These are phyloP conservation scores for Solanum pimpinellifolium DNA, from an alignment of 257 asterid species.

Conservation along the genomic window DNA sequence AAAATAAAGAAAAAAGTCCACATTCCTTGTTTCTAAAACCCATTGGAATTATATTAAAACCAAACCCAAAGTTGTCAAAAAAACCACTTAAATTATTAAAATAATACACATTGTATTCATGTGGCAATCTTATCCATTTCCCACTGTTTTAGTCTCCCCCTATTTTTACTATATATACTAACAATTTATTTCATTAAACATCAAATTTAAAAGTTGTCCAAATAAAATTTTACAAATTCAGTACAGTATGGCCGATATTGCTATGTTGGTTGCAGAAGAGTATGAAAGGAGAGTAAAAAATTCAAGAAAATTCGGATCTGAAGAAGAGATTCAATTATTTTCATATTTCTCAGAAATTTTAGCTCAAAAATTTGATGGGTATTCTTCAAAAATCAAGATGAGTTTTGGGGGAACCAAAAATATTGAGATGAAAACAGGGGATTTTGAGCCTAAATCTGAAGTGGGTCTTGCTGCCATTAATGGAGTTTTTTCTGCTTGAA, in stretches of 20 bases:
- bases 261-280: conserved; percentile 80
- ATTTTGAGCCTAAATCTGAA: conserved; percentile 25
- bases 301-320: conserved; percentile 33
- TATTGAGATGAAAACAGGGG: background rate
- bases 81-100: background rate
- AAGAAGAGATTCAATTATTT: conserved; percentile 32
- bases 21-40: background rate
- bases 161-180: background rate
- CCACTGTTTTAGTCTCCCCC: background rate
- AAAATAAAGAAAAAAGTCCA: background rate
- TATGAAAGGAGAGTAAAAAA: conserved; percentile 60
- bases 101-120: background rate
- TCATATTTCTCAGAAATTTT: conserved; percentile 29
- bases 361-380: conserved; percentile 11
- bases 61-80: background rate
- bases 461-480: conserved; percentile 42
- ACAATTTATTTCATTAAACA: background rate
- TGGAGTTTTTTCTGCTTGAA: conserved; percentile 56
- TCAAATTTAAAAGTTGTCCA: background rate
- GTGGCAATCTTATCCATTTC: conserved; percentile 39
- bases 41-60: background rate
- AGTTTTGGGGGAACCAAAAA: background rate
- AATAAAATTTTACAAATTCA: background rate
- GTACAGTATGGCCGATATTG: conserved; percentile 56
- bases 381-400: conserved; percentile 24